A percentile compares a stretch with the other conserved stretches of the same genome.
Conservation (phyloP, 176 grass and related monocot species). For the Bolboschoenus planiculmis region DNA sequence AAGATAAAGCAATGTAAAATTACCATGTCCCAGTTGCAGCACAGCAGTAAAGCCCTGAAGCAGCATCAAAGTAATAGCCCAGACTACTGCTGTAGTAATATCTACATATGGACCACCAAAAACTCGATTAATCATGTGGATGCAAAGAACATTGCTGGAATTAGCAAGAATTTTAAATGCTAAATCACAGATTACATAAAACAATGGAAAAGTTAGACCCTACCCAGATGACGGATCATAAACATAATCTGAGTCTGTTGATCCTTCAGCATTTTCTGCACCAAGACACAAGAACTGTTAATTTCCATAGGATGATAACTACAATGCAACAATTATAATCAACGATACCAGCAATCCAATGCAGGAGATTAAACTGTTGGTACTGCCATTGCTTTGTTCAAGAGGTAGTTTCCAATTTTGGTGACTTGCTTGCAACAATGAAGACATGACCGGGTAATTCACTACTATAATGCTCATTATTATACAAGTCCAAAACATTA, state of each 20-base stretch:
- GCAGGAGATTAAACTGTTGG: conserved; percentile 20
- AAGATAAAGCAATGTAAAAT: neutral
- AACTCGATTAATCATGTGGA: neutral
- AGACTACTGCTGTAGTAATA: conserved; percentile 89
- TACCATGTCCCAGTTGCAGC: conserved; percentile 86
- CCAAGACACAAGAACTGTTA: neutral
- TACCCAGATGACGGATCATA: conserved; percentile 81
- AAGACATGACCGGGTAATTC: neutral
- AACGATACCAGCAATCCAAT: conserved; percentile 12
- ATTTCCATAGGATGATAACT: neutral
- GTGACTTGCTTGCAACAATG: neutral
- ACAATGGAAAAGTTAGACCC: conserved; percentile 10
- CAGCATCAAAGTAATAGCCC: conserved; percentile 84
- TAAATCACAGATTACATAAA: neutral
- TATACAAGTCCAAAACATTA: neutral
- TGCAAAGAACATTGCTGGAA: conserved; percentile 9
- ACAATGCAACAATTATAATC: conserved; percentile 11
- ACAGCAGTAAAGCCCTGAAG: conserved; percentile 62
- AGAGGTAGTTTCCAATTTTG: neutral
- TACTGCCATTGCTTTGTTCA: neutral
- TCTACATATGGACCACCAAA: conserved; percentile 31
- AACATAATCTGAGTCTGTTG: conserved; percentile 58
- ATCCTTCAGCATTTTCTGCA: conserved; percentile 59
- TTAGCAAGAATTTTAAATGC: neutral
- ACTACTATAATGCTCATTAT: neutral